phyloP scores from a whole-genome alignment of 352 stramenopile genomes.

The Globisporangium iwayamae region DNA sequence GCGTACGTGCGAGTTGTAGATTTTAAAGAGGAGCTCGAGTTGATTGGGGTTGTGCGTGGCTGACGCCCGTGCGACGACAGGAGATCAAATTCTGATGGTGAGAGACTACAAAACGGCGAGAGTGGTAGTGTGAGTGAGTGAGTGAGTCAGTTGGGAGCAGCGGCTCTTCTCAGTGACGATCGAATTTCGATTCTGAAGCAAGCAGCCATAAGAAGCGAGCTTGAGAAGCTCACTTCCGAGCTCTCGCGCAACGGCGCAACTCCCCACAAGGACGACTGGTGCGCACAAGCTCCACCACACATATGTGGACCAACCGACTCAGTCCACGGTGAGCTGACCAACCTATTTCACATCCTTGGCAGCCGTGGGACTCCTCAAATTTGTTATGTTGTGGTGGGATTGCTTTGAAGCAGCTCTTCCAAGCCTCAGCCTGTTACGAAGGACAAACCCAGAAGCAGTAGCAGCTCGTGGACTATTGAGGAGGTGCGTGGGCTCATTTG shows the following conservation, averaged over 20 bases:
- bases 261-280: background rate
- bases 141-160: conserved; percentile 1
- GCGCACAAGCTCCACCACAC: background rate
- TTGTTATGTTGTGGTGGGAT: background rate
- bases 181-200: no score
- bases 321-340: background rate
- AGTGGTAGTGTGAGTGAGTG: background rate
- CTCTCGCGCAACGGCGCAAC: background rate
- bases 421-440: background rate
- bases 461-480: background rate
- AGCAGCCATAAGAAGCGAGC: background rate
- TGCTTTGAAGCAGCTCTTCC: background rate
- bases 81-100: background rate
- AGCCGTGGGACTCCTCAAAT: background rate
- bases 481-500: background rate
- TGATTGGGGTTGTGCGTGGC: background rate
- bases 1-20: background rate
- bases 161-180: background rate
- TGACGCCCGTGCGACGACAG: background rate
- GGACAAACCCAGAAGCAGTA: background rate
- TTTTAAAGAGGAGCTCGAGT: background rate
- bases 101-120: background rate
- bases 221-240: background rate
- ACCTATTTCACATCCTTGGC: background rate
- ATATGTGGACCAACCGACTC: background rate